These are phyloP conservation scores for Candida nonsorbophila DNA, from an alignment of 805 yeast species.

Conservation along the genomic window DNA sequence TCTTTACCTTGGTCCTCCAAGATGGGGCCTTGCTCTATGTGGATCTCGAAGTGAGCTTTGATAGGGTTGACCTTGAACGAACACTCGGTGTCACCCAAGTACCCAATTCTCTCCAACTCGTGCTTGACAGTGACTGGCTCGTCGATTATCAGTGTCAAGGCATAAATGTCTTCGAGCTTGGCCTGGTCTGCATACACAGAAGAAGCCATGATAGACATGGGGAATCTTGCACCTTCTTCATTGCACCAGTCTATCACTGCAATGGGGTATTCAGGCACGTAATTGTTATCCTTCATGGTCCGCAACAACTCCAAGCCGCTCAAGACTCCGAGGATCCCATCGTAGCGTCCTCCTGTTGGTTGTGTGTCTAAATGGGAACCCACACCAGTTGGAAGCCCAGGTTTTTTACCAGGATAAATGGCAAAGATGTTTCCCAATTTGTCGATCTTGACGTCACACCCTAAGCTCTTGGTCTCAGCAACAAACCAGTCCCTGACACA, in stretches of 20 bases:
- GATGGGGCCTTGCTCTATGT: slow-evolving; percentile 74
- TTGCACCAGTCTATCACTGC: slow-evolving; percentile 68
- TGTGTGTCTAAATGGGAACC: slow-evolving; percentile 77
- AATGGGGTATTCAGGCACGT: slow-evolving; percentile 60
- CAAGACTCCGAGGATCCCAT: slow-evolving; percentile 66
- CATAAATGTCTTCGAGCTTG: slow-evolving; percentile 44
- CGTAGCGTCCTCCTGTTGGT: slow-evolving; percentile 75
- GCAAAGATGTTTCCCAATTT: slow-evolving; percentile 68
- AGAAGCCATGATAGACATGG: slow-evolving; percentile 62
- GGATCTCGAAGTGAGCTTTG: slow-evolving; percentile 68
- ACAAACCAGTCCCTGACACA: slow-evolving; percentile 63
- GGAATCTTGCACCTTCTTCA: slow-evolving; percentile 77
- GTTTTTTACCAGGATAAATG: slow-evolving; percentile 50
- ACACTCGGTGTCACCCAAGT: slow-evolving; percentile 48
- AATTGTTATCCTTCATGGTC: slow-evolving; percentile 55
- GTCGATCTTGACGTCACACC: slow-evolving; percentile 57
- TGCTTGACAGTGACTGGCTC: slow-evolving; percentile 44
- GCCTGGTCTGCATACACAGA: slow-evolving; percentile 60
- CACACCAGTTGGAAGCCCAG: slow-evolving; percentile 53
- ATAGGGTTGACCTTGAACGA: slow-evolving; percentile 47
- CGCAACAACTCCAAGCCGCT: slow-evolving; percentile 63
- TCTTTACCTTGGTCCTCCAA: slow-evolving; percentile 50
- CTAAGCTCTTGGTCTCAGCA: slow-evolving; percentile 44
- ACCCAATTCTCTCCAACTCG: slow-evolving; percentile 59
- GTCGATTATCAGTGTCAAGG: slow-evolving; percentile 47